A percentile compares a stretch with the other conserved stretches of the same genome.
phyloP scores from a whole-genome alignment of 1,284 basidiomycete species.

The Cutaneotrichosporon arboriforme region DNA sequence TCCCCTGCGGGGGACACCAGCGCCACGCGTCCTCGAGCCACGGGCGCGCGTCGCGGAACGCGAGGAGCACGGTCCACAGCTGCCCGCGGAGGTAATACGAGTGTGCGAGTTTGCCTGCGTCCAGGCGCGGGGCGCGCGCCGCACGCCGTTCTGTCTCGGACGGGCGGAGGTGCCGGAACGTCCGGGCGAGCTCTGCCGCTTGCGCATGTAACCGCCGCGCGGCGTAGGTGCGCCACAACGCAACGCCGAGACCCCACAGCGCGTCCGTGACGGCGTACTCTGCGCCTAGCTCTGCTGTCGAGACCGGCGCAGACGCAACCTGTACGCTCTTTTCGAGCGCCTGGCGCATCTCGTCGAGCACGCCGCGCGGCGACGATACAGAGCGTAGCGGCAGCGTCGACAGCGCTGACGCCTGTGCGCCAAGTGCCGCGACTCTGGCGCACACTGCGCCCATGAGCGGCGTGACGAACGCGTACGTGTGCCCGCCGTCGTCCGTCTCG shows the following conservation, averaged over 20 bases:
- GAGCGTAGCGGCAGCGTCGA: constrained; percentile 29
- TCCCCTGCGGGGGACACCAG: no score
- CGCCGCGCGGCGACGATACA: constrained; percentile 28
- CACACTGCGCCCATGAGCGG: constrained; percentile 21
- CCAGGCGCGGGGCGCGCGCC: constrained; percentile 18
- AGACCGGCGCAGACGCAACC: constrained; percentile 23
- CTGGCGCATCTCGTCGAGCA: constrained; percentile 38
- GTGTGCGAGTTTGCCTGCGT: constrained; percentile 29
- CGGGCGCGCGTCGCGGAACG: constrained; percentile 28
- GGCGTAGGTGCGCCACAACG: constrained; percentile 36
- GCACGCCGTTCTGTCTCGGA: constrained; percentile 30
- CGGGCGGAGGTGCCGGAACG: constrained; percentile 27
- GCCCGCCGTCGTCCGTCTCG: constrained; percentile 19
- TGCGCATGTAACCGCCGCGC: constrained; percentile 41
- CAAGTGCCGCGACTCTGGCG: constrained; percentile 6
- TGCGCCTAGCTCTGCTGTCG: constrained; percentile 20
- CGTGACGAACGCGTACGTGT: constrained; percentile 32
- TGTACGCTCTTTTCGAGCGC: constrained; percentile 35
- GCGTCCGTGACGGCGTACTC: constrained; percentile 31
- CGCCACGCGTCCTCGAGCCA: constrained; percentile 33
- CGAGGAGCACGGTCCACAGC: constrained; percentile 34
- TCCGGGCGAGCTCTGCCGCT: constrained; percentile 30
- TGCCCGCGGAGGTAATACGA: constrained; percentile 44
- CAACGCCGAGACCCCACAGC: constrained; percentile 36
- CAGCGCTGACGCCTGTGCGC: constrained; percentile 28